phyloP scores from a whole-genome alignment of 2,329 filamentous ascomycete species.

The Huntiella moniliformis region DNA sequence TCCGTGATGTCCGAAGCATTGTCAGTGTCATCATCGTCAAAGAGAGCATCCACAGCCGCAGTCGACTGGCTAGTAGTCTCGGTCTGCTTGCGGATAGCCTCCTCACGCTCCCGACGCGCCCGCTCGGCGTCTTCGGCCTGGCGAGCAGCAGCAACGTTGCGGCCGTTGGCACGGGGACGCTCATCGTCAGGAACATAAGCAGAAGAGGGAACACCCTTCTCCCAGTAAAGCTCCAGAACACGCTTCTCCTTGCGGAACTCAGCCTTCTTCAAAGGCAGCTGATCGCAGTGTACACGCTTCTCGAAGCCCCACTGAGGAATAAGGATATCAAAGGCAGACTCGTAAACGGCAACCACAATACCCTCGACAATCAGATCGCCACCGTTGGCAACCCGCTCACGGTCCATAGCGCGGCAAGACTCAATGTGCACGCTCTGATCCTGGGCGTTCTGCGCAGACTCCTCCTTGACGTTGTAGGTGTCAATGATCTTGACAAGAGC shows the following conservation, averaged over 20 bases:
- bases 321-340: conserved; percentile 93
- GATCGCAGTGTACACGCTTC: conserved; percentile 97
- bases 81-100: conserved; percentile 80
- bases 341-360: conserved; percentile 91
- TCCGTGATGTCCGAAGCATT: conserved; percentile 67
- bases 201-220: conserved; percentile 94
- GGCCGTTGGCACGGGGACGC: conserved; percentile 55
- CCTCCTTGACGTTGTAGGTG: conserved; percentile 96
- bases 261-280: conserved; percentile 95
- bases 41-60: conserved; percentile 85
- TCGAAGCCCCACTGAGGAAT: conserved; percentile 98
- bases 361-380: conserved; percentile 90
- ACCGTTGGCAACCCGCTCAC: conserved; percentile 65
- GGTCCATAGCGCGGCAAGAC: conserved; percentile 89
- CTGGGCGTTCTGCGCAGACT: conserved; percentile 90
- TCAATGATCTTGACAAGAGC: conserved; percentile 80
- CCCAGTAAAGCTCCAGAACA: conserved; percentile 93
- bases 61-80: conserved; percentile 88
- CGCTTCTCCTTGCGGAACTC: conserved; percentile 95
- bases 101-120: conserved; percentile 69
- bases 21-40: conserved; percentile 82
- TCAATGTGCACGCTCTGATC: conserved; percentile 99
- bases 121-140: conserved; percentile 70
- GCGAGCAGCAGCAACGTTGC: conserved; percentile 49
- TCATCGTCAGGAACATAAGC: conserved; percentile 95